Percentiles rank a stretch among this genome's conserved stretches.
Evolutionary conservation across 108 stramenopile species (phyloP).

Genomic region (Cyclotella cryptica): DNA sequence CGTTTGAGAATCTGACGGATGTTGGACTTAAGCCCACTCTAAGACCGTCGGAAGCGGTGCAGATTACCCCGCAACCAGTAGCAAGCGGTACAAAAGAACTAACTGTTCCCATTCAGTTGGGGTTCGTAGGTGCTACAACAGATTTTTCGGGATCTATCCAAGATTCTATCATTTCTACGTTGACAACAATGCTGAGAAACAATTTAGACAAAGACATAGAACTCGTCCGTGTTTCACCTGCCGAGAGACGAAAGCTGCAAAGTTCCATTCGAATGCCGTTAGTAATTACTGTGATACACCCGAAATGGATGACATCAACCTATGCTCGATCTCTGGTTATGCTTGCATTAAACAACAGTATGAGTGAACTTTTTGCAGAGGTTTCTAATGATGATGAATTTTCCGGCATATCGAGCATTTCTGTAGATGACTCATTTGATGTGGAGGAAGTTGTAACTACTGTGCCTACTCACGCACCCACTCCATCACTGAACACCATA

Average conservation of each 20-base stretch:
- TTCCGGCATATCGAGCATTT: not conserved
- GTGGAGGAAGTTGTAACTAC: not conserved
- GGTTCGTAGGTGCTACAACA: not conserved
- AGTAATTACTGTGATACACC: not conserved
- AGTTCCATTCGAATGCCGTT: not conserved
- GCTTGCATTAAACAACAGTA: not conserved
- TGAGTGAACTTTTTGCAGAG: not conserved
- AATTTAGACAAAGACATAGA: not conserved
- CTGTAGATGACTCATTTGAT: too few relatives aligned
- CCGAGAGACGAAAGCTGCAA: not conserved
- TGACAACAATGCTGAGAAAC: not conserved
- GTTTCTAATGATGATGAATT: not conserved
- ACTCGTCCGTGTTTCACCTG: not conserved
- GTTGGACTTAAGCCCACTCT: not conserved
- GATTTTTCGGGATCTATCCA: not conserved
- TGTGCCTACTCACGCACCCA: not conserved
- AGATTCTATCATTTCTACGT: not conserved
- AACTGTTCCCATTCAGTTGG: not conserved
- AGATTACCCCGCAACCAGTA: not conserved
- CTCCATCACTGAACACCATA: not conserved
- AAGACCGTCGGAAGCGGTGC: not conserved
- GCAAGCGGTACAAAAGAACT: not conserved
- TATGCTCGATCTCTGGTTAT: slow-evolving; percentile 8
- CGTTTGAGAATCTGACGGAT: not conserved
- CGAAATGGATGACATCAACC: slow-evolving; percentile 9